These are phyloP conservation scores for Rutidosis leptorrhynchoides DNA, from an alignment of 129 eudicot genomes.

Conservation along the genomic window DNA sequence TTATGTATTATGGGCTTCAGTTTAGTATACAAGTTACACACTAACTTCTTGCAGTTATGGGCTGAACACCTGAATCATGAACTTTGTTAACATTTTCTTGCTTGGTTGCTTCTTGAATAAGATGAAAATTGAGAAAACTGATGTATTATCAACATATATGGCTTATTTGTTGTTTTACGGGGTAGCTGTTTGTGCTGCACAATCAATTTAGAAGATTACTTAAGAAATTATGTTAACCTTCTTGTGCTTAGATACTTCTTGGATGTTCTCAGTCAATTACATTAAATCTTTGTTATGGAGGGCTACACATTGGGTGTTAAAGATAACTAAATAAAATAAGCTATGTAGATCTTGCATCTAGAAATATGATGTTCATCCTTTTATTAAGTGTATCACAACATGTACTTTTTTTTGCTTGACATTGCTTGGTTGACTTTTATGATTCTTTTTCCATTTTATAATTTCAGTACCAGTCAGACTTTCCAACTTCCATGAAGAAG, in stretches of 20 bases:
- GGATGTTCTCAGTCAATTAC: neutral
- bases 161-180: too few relatives aligned
- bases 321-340: neutral
- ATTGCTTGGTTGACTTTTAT: constrained; percentile 7
- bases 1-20: neutral
- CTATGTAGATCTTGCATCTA: neutral
- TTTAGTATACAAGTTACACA: neutral
- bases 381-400: neutral
- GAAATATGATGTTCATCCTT: neutral
- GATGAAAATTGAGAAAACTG: neutral
- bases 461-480: constrained; percentile 77
- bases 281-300: neutral
- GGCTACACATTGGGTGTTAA: neutral
- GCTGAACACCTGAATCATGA: neutral
- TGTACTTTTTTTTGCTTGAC: neutral
- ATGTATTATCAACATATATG: neutral
- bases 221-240: neutral
- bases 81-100: neutral
- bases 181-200: neutral
- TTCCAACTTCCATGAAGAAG: constrained; percentile 73
- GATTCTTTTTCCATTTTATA: constrained; percentile 14
- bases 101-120: neutral
- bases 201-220: neutral
- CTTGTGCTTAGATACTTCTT: neutral
- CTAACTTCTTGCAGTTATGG: constrained; percentile 1